Conservation (phyloP, 2,329 filamentous ascomycete species). For the Graphilbum sp. region DNA sequence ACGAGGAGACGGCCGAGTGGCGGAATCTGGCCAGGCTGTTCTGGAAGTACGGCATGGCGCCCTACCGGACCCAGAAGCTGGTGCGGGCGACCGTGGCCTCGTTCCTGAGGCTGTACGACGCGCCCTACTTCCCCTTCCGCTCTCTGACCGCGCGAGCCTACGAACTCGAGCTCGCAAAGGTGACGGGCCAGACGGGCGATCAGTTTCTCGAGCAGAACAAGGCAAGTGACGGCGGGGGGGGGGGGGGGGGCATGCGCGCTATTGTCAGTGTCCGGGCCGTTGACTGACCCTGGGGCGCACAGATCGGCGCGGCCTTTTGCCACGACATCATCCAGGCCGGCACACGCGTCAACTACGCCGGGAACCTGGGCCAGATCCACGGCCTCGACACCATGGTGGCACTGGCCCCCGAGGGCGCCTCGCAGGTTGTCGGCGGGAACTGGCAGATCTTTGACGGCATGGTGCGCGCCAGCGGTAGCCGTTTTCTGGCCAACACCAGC, state of each 20-base stretch:
- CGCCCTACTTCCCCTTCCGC: slow-evolving; percentile 68
- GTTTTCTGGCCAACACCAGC: slow-evolving; percentile 47
- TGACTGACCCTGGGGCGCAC: neutral
- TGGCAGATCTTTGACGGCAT: slow-evolving; percentile 88
- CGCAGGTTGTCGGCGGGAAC: slow-evolving; percentile 69
- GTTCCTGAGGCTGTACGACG: slow-evolving; percentile 68
- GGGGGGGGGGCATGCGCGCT: no score
- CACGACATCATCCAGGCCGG: slow-evolving; percentile 77
- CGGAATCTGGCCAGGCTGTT: slow-evolving; percentile 67
- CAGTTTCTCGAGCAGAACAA: slow-evolving; percentile 54
- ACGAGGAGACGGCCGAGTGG: slow-evolving; percentile 47
- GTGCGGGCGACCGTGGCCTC: slow-evolving; percentile 54
- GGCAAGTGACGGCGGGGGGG: slow-evolving; percentile 15
- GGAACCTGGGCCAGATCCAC: slow-evolving; percentile 74
- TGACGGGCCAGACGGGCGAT: slow-evolving; percentile 56
- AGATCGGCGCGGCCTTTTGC: neutral
- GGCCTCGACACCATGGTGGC: slow-evolving; percentile 83
- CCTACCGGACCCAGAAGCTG: slow-evolving; percentile 54
- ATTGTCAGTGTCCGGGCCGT: neutral
- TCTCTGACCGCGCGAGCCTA: slow-evolving; percentile 54
- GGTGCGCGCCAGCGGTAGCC: slow-evolving; percentile 47
- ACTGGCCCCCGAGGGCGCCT: slow-evolving; percentile 74
- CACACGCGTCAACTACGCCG: slow-evolving; percentile 88
- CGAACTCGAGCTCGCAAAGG: slow-evolving; percentile 47
- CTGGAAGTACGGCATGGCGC: slow-evolving; percentile 73